phyloP scores from a whole-genome alignment of 2,329 filamentous ascomycete species.

The Grosmannia huntii region DNA sequence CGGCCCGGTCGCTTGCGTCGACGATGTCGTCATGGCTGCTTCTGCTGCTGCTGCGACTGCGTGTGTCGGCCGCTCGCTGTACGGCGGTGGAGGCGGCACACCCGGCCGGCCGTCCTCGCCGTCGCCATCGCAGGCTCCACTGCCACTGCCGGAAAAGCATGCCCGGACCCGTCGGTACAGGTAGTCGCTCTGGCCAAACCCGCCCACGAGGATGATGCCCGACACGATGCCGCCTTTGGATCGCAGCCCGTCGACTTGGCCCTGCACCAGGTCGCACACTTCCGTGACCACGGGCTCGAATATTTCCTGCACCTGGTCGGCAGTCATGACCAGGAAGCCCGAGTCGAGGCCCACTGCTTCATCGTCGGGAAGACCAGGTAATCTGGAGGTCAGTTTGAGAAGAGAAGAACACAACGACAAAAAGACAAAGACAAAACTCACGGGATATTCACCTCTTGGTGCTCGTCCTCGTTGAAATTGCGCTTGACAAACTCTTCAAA shows the following conservation, averaged over 20 bases:
- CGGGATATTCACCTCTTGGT: constrained; percentile 66
- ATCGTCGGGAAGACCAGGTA: constrained; percentile 64
- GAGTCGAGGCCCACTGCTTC: constrained; percentile 63
- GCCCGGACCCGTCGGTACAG: constrained; percentile 58
- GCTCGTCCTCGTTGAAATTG: constrained; percentile 69
- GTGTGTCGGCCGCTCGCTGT: constrained; percentile 60
- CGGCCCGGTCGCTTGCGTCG: constrained; percentile 30
- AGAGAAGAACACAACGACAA: background rate
- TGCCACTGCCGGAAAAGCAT: constrained; percentile 38
- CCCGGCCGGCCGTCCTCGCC: background rate
- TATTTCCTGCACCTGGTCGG: constrained; percentile 56
- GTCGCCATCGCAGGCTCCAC: background rate
- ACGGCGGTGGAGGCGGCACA: constrained; percentile 38
- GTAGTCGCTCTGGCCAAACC: constrained; percentile 70
- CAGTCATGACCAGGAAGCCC: constrained; percentile 62
- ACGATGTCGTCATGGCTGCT: background rate
- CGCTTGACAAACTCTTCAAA: constrained; percentile 80
- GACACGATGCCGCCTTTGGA: constrained; percentile 49
- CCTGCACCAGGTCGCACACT: constrained; percentile 54
- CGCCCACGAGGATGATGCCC: constrained; percentile 71
- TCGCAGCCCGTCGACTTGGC: constrained; percentile 51
- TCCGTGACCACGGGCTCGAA: constrained; percentile 65
- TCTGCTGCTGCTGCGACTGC: constrained; percentile 20
- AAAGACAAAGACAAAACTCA: constrained; percentile 23
- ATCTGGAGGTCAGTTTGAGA: constrained; percentile 20